Evolutionary conservation across 2,329 filamentous ascomycete species (phyloP).

Genomic region (Cladosporium sp.): DNA sequence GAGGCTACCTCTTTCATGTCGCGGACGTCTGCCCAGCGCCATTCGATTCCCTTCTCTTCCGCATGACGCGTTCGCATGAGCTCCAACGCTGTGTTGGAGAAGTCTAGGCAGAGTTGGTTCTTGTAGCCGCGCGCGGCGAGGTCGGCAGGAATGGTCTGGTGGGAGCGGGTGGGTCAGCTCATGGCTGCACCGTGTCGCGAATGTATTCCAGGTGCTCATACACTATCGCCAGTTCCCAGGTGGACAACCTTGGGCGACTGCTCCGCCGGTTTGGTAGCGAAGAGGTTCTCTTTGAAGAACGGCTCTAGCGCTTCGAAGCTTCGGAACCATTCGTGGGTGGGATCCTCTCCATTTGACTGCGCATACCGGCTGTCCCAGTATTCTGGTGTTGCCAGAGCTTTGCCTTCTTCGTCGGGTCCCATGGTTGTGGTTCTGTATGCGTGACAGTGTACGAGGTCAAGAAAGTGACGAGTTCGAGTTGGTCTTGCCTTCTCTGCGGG

Average conservation of each 20-base stretch:
- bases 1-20: slow-evolving; percentile 43
- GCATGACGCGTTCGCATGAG: slow-evolving; percentile 53
- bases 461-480: neutral
- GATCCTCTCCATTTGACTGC: slow-evolving; percentile 41
- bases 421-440: slow-evolving; percentile 5
- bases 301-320: slow-evolving; percentile 51
- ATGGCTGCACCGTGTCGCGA: slow-evolving; percentile 1
- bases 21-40: slow-evolving; percentile 56
- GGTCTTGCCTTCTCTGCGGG: neutral
- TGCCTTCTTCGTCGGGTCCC: slow-evolving; percentile 33
- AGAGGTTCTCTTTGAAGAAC: slow-evolving; percentile 52
- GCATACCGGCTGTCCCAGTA: slow-evolving; percentile 57
- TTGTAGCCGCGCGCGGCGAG: slow-evolving; percentile 52
- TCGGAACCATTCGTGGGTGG: slow-evolving; percentile 59
- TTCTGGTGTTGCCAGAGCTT: slow-evolving; percentile 44
- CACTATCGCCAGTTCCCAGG: slow-evolving; percentile 61
- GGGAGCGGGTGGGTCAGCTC: slow-evolving; percentile 1
- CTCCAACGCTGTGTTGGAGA: slow-evolving; percentile 56
- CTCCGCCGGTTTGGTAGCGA: slow-evolving; percentile 36
- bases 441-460: neutral
- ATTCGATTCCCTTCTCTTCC: slow-evolving; percentile 47
- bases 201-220: slow-evolving; percentile 31
- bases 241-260: slow-evolving; percentile 54
- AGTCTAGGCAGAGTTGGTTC: slow-evolving; percentile 59
- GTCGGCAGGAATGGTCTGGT: slow-evolving; percentile 55